Percentiles rank a stretch among this genome's conserved stretches.
Evolutionary conservation across 495 filamentous ascomycete genomes (phyloP).

Genomic region (Tirmania nivea): DNA sequence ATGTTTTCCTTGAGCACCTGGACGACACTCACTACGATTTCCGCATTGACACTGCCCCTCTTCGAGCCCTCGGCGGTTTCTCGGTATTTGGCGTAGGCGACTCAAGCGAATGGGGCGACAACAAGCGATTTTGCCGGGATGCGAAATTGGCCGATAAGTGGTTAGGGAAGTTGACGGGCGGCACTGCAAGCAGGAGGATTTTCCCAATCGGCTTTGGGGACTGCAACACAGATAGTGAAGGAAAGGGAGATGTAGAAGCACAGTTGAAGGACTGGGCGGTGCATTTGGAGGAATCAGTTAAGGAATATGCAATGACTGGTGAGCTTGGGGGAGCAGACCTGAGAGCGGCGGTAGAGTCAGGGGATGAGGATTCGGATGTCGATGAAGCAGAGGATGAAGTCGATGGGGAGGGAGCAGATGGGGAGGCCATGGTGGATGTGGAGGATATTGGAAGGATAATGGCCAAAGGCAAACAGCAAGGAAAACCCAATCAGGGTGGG

Average conservation of each 20-base stretch:
- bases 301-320: conserved; percentile 32
- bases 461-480: conserved; percentile 35
- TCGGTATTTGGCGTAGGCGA: conserved; percentile 90
- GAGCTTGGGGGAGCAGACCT: conserved; percentile 27
- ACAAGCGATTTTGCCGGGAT: conserved; percentile 77
- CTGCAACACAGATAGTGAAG: conserved; percentile 35
- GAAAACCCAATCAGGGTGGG: conserved; percentile 27
- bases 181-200: conserved; percentile 25
- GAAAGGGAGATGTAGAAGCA: conserved; percentile 27
- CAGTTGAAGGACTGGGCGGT: conserved; percentile 53
- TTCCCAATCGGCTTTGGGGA: conserved; percentile 79
- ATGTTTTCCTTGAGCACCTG: conserved; percentile 61
- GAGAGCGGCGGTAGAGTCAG: conserved; percentile 35
- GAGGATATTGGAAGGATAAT: conserved; percentile 61
- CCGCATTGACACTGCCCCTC: conserved; percentile 70
- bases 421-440: conserved; percentile 38
- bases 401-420: background rate
- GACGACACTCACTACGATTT: conserved; percentile 89
- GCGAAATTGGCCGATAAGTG: conserved; percentile 76
- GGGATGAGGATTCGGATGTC: conserved; percentile 36
- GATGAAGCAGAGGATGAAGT: conserved; percentile 26
- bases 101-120: conserved; percentile 70
- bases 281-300: conserved; percentile 50
- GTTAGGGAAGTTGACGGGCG: conserved; percentile 77
- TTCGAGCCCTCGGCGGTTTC: conserved; percentile 58